Conservation (phyloP, 192 early-diverging fungal genomes). For the Coemansia sp. region DNA sequence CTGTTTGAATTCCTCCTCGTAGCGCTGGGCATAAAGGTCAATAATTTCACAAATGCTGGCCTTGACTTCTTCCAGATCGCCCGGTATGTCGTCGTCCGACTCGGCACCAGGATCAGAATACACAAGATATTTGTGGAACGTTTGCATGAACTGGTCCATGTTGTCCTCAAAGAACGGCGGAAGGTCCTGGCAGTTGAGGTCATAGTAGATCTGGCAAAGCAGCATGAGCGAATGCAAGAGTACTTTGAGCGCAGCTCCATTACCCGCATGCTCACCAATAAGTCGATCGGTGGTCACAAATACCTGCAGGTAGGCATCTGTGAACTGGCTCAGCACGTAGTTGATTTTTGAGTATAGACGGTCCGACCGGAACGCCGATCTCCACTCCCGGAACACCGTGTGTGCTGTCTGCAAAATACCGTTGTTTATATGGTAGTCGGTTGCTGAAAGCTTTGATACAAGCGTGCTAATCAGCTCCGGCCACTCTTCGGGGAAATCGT, state of each 20-base stretch:
- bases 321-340: slow-evolving; percentile 83
- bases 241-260: slow-evolving; percentile 62
- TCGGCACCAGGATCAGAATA: slow-evolving; percentile 74
- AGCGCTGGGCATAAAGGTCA: slow-evolving; percentile 83
- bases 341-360: slow-evolving; percentile 88
- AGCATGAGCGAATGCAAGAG: slow-evolving; percentile 75
- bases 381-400: slow-evolving; percentile 93
- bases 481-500: slow-evolving; percentile 94
- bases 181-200: slow-evolving; percentile 93
- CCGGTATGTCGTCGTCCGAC: slow-evolving; percentile 75
- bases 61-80: slow-evolving; percentile 84
- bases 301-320: slow-evolving; percentile 74
- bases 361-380: slow-evolving; percentile 77
- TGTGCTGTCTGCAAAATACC: slow-evolving; percentile 93
- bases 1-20: slow-evolving; percentile 84
- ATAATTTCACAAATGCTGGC: slow-evolving; percentile 91
- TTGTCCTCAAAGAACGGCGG: slow-evolving; percentile 97
- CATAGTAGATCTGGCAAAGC: slow-evolving; percentile 87
- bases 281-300: slow-evolving; percentile 80
- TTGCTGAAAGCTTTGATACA: slow-evolving; percentile 68
- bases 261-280: slow-evolving; percentile 65
- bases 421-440: slow-evolving; percentile 82
- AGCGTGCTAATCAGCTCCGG: slow-evolving; percentile 73
- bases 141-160: slow-evolving; percentile 72
- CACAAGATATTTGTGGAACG: slow-evolving; percentile 86